These are phyloP conservation scores for Penicillium italicum DNA, from an alignment of 2,329 filamentous ascomycete genomes.

Conservation along the genomic window DNA sequence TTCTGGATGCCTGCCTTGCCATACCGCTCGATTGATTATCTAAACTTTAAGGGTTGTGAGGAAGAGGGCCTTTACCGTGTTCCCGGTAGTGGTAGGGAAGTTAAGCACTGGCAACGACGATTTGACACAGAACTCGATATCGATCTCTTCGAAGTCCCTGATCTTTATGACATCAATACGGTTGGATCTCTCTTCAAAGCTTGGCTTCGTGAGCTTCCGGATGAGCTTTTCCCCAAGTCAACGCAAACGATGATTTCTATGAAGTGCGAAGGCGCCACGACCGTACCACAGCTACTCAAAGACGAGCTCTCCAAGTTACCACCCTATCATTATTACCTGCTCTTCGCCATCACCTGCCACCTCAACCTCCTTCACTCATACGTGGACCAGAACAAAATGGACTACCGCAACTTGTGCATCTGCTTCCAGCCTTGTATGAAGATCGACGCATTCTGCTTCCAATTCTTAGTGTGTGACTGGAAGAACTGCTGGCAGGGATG, in stretches of 20 bases:
- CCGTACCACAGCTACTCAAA: slow-evolving; percentile 78
- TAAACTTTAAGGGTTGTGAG: slow-evolving; percentile 91
- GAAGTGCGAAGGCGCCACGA: slow-evolving; percentile 73
- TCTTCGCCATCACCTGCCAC: slow-evolving; percentile 96
- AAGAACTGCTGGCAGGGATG: slow-evolving; percentile 96
- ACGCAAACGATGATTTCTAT: slow-evolving; percentile 75
- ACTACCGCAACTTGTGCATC: slow-evolving; percentile 90
- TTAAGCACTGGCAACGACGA: slow-evolving; percentile 87
- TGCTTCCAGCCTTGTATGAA: slow-evolving; percentile 98
- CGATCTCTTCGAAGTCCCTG: slow-evolving; percentile 79
- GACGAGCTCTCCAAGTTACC: slow-evolving; percentile 92
- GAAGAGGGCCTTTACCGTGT: slow-evolving; percentile 92
- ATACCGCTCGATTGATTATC: slow-evolving; percentile 92
- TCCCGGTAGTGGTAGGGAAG: slow-evolving; percentile 82
- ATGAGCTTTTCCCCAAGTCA: slow-evolving; percentile 84
- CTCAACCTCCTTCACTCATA: slow-evolving; percentile 87
- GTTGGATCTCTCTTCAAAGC: slow-evolving; percentile 95
- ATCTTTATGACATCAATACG: slow-evolving; percentile 94
- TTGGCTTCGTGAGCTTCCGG: slow-evolving; percentile 91
- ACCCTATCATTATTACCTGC: slow-evolving; percentile 94
- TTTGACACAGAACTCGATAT: slow-evolving; percentile 91
- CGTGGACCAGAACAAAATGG: slow-evolving; percentile 97
- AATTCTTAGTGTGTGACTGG: slow-evolving; percentile 93
- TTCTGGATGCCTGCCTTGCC: slow-evolving; percentile 98
- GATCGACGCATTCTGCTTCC: slow-evolving; percentile 92